A percentile compares a stretch with the other conserved stretches of the same genome.
phyloP scores from a whole-genome alignment of 768 basidiomycete species.

The Collybiopsis confluens region DNA sequence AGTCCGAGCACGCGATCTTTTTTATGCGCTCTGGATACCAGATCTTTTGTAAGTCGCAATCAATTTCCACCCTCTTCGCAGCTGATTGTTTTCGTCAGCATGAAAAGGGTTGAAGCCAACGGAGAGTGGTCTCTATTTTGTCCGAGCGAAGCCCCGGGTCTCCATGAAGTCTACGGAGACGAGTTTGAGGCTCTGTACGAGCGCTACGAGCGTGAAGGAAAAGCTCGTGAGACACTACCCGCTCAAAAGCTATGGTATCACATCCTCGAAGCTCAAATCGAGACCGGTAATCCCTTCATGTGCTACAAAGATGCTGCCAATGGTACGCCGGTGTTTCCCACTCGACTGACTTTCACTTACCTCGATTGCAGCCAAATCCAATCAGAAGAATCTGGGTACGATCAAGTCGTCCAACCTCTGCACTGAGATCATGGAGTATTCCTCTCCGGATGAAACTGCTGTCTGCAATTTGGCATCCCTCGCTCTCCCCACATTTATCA shows the following conservation, averaged over 20 bases:
- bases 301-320: slow-evolving; percentile 97
- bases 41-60: slow-evolving; percentile 87
- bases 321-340: slow-evolving; percentile 40
- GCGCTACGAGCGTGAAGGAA: slow-evolving; percentile 87
- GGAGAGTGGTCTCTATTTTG: slow-evolving; percentile 96
- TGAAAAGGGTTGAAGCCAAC: slow-evolving; percentile 92
- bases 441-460: slow-evolving; percentile 93
- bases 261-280: slow-evolving; percentile 93
- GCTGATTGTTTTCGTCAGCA: slow-evolving; percentile 43
- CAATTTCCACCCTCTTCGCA: no score
- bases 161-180: slow-evolving; percentile 83
- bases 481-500: slow-evolving; percentile 89
- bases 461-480: slow-evolving; percentile 99
- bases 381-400: slow-evolving; percentile 96
- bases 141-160: slow-evolving; percentile 89
- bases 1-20: slow-evolving; percentile 90
- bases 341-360: not conserved
- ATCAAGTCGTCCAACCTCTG: slow-evolving; percentile 99
- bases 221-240: slow-evolving; percentile 76
- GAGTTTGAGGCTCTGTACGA: slow-evolving; percentile 87
- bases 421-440: slow-evolving; percentile 99
- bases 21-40: slow-evolving; percentile 97
- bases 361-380: slow-evolving; percentile 75
- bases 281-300: slow-evolving; percentile 99
- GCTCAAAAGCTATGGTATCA: slow-evolving; percentile 99